Percentiles rank a stretch among this genome's conserved stretches.
These are phyloP conservation scores for Agaricus bisporus DNA, from an alignment of 768 basidiomycete species.

Conservation along the genomic window DNA sequence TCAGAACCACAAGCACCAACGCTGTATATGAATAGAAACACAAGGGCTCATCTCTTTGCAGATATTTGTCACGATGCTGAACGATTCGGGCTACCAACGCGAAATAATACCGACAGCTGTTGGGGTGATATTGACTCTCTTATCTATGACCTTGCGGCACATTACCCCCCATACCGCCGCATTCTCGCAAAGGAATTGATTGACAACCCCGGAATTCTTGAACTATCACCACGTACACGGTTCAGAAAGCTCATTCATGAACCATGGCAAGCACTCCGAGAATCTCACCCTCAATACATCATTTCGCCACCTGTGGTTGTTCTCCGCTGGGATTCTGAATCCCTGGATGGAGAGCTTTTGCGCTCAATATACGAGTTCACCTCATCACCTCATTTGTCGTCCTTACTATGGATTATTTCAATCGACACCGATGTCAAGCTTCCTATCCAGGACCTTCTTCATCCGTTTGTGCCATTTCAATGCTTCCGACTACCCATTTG, in stretches of 20 bases:
- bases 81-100: neutral
- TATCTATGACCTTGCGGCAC: conserved; percentile 13
- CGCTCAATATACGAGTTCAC: neutral
- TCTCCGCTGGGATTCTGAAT: neutral
- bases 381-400: neutral
- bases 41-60: neutral
- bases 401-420: neutral
- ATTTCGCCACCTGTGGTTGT: neutral
- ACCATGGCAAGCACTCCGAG: conserved; percentile 12
- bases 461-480: no score
- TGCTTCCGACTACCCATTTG: neutral
- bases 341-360: neutral
- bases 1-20: neutral
- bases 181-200: conserved; percentile 14
- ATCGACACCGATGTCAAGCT: neutral
- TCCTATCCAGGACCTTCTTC: neutral
- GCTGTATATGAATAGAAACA: neutral
- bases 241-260: conserved; percentile 17
- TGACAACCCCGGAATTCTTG: conserved; percentile 16
- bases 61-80: neutral
- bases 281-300: conserved; percentile 7
- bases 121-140: conserved; percentile 14
- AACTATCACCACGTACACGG: conserved; percentile 14
- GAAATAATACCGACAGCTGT: neutral
- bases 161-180: conserved; percentile 12